phyloP scores from a whole-genome alignment of 2,329 filamentous ascomycete genomes.

The Colletotrichum liriopes region DNA sequence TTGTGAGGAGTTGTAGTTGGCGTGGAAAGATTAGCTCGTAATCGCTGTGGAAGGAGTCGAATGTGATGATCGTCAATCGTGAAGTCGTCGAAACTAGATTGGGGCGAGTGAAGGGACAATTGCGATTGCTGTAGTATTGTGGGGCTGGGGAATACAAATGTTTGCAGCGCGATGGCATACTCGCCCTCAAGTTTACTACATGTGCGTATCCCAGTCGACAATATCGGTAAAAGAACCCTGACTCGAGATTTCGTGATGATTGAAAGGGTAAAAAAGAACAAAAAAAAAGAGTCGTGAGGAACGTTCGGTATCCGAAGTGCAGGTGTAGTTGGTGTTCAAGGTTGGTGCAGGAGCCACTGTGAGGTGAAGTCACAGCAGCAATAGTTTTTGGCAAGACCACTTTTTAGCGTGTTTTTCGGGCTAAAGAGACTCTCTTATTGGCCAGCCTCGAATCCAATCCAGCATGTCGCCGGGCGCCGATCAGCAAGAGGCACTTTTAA shows the following conservation, averaged over 20 bases:
- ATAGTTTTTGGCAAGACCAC: neutral
- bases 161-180: neutral
- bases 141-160: neutral
- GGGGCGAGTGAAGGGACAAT: neutral
- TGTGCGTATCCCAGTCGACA: neutral
- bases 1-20: neutral
- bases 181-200: neutral
- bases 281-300: neutral
- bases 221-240: neutral
- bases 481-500: conserved; percentile 2
- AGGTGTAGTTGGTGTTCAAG: neutral
- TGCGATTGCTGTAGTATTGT: neutral
- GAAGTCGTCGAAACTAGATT: neutral
- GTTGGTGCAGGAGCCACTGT: neutral
- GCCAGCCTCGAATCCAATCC: neutral
- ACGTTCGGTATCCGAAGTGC: neutral
- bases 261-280: neutral
- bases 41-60: neutral
- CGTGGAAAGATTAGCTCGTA: neutral
- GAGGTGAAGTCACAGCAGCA: conserved; percentile 16
- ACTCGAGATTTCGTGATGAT: neutral
- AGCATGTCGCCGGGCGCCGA: conserved; percentile 6
- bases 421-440: neutral
- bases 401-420: neutral
- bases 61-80: neutral